Conservation (phyloP, 768 basidiomycete species). For the Hortiboletus campestris region DNA sequence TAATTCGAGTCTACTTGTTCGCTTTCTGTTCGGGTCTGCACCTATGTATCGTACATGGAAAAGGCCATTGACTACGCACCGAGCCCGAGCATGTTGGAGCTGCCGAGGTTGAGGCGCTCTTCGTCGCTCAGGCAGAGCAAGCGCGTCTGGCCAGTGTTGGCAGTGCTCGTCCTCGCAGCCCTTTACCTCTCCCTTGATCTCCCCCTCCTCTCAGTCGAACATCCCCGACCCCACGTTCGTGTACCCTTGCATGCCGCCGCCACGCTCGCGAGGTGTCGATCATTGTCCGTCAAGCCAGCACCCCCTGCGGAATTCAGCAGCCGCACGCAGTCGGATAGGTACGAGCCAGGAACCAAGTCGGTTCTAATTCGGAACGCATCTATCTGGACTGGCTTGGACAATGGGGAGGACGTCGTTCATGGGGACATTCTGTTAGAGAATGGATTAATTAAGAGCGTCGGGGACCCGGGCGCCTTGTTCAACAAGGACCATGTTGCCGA, state of each 20-base stretch:
- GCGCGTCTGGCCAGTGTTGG: slow-evolving; percentile 17
- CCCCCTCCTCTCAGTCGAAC: not conserved
- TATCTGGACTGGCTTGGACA: slow-evolving; percentile 70
- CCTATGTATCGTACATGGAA: slow-evolving; percentile 7
- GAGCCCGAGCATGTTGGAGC: not conserved
- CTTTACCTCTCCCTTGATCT: slow-evolving; percentile 15
- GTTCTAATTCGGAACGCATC: slow-evolving; percentile 65
- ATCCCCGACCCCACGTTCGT: not conserved
- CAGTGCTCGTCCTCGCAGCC: slow-evolving; percentile 11
- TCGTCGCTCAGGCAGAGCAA: slow-evolving; percentile 4
- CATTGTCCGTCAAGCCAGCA: slow-evolving; percentile 41
- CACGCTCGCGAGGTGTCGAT: slow-evolving; percentile 45
- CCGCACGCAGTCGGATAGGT: slow-evolving; percentile 56
- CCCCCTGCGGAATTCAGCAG: slow-evolving; percentile 44
- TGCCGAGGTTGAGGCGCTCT: not conserved
- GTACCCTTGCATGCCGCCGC: slow-evolving; percentile 25
- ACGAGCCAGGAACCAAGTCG: slow-evolving; percentile 49
- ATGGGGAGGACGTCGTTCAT: slow-evolving; percentile 55
- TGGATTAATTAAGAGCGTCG: slow-evolving; percentile 61
- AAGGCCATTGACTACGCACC: not conserved
- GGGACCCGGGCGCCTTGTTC: slow-evolving; percentile 21
- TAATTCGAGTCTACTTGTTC: not conserved
- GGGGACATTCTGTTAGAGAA: slow-evolving; percentile 62
- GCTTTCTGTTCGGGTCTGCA: not conserved
- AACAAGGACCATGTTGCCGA: slow-evolving; percentile 25